Conservation (phyloP, 106 monocot genomes). For the Agapanthus africanus region DNA sequence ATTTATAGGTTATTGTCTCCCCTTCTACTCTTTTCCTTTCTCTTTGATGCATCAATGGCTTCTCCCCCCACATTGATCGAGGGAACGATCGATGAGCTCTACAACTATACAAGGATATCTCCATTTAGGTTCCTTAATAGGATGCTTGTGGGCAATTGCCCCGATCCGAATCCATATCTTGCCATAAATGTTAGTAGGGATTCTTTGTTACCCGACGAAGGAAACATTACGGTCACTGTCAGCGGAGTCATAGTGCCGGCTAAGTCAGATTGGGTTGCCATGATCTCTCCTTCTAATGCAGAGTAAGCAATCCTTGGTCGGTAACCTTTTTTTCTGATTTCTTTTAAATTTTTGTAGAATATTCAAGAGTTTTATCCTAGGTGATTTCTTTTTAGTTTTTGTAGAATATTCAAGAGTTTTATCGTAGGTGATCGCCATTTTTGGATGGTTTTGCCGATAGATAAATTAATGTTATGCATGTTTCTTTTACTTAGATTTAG, state of each 20-base stretch:
- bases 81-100: constrained; percentile 2
- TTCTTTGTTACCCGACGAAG: constrained; percentile 36
- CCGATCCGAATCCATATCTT: constrained; percentile 28
- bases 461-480: no score
- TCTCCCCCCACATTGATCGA: no score
- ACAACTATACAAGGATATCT: constrained; percentile 23
- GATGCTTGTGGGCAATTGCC: constrained; percentile 32
- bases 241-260: constrained; percentile 40
- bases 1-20: no score
- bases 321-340: no score
- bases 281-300: constrained; percentile 62
- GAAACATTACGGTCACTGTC: constrained; percentile 48
- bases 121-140: constrained; percentile 53
- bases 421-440: neutral
- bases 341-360: neutral
- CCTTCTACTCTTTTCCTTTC: no score
- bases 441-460: no score
- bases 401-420: neutral
- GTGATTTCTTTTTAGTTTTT: neutral
- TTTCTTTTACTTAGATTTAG: no score
- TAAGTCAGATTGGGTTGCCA: constrained; percentile 56
- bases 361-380: neutral
- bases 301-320: constrained; percentile 21
- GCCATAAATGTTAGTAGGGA: constrained; percentile 19
- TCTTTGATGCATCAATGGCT: no score